phyloP scores from a whole-genome alignment of 2,329 filamentous ascomycete genomes.

The Rhexocercosporidium sp. region DNA sequence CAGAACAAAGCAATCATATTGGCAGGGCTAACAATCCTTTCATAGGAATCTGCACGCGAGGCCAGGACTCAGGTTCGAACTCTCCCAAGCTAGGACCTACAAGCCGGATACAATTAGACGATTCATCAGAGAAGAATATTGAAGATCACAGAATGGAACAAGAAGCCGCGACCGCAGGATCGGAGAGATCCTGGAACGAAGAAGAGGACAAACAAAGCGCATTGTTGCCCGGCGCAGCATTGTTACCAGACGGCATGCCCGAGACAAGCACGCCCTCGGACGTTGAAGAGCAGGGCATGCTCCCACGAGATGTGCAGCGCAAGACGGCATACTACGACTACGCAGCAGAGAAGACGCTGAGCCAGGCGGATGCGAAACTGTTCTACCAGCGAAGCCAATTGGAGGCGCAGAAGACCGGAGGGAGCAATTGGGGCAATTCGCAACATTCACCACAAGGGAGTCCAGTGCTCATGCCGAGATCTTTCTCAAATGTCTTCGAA shows the following conservation, averaged over 20 bases:
- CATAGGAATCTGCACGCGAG: neutral
- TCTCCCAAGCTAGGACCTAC: neutral
- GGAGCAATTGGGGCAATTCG: conserved; percentile 40
- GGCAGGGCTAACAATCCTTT: neutral
- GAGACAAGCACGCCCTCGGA: conserved; percentile 32
- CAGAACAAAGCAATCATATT: neutral
- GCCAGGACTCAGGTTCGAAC: neutral
- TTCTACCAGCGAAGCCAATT: conserved; percentile 91
- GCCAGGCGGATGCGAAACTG: conserved; percentile 90
- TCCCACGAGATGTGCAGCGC: conserved; percentile 63
- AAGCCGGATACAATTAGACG: neutral
- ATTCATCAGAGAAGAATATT: conserved; percentile 29
- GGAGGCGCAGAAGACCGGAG: conserved; percentile 46
- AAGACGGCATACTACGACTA: conserved; percentile 93
- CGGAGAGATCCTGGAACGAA: conserved; percentile 30
- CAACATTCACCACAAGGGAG: conserved; percentile 39
- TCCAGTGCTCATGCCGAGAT: conserved; percentile 36
- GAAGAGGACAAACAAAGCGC: conserved; percentile 23
- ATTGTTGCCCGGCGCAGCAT: conserved; percentile 39
- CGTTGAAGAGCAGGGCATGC: conserved; percentile 55
- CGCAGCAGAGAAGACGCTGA: conserved; percentile 91
- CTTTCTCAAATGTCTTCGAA: conserved; percentile 34
- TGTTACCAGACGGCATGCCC: conserved; percentile 33
- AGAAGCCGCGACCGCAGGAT: conserved; percentile 20
- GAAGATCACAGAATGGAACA: conserved; percentile 22